phyloP scores from a whole-genome alignment of 305 asterid genomes.

The Fraxinus baroniana region DNA sequence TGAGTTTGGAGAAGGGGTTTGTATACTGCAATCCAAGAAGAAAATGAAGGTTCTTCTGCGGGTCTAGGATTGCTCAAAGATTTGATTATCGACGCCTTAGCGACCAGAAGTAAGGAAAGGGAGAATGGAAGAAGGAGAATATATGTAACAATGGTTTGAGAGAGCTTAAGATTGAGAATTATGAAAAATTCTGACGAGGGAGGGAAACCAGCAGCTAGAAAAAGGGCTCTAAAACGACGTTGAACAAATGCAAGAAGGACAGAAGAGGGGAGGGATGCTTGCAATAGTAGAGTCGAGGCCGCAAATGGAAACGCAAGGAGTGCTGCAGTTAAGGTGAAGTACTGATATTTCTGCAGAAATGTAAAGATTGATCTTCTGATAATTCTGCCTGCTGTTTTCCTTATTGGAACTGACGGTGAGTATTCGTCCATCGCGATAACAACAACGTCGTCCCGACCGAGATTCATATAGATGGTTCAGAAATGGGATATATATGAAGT shows the following conservation, averaged over 20 bases:
- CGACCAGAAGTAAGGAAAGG: constrained; percentile 58
- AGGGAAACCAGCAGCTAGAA: constrained; percentile 68
- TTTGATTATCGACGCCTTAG: constrained; percentile 48
- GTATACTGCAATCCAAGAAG: constrained; percentile 31
- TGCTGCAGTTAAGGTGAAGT: constrained; percentile 56
- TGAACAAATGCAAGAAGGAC: constrained; percentile 36
- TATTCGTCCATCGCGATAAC: constrained; percentile 17
- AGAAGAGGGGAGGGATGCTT: constrained; percentile 42
- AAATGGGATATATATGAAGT: constrained; percentile 11
- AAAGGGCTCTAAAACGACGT: constrained; percentile 41
- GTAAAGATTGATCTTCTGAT: constrained; percentile 60
- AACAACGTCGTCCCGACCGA: not conserved
- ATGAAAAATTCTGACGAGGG: constrained; percentile 44
- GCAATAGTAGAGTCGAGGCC: constrained; percentile 48
- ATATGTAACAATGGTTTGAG: constrained; percentile 56
- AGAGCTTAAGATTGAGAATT: constrained; percentile 53
- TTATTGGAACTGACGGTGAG: constrained; percentile 34
- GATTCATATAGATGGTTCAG: not conserved
- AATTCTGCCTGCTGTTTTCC: constrained; percentile 41
- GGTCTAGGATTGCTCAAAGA: constrained; percentile 19
- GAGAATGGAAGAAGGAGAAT: constrained; percentile 55
- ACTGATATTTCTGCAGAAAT: constrained; percentile 58
- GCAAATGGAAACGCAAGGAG: constrained; percentile 68
- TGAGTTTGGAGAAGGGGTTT: constrained; percentile 51
- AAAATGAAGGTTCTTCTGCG: constrained; percentile 1